These are phyloP conservation scores for Raphanus sativus DNA, from an alignment of 345 rosid species.

Conservation along the genomic window DNA sequence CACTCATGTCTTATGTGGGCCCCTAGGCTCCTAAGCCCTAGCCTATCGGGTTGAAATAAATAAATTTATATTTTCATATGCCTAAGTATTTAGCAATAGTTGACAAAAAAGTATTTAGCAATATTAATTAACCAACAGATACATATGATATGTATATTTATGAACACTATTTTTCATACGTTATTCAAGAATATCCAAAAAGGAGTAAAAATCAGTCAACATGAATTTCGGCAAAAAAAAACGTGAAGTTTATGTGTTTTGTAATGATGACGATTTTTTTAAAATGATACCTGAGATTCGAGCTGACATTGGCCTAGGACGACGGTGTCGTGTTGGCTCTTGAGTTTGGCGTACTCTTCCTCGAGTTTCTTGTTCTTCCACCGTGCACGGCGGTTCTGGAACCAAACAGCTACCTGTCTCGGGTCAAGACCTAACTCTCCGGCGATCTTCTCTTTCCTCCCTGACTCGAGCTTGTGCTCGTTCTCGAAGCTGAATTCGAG, in stretches of 20 bases:
- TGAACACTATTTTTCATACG: background rate
- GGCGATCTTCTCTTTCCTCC: slow-evolving; percentile 76
- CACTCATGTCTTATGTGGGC: slow-evolving; percentile 7
- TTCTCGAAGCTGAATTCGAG: slow-evolving; percentile 64
- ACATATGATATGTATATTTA: background rate
- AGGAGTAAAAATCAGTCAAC: background rate
- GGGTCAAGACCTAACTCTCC: slow-evolving; percentile 81
- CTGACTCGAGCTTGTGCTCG: slow-evolving; percentile 86
- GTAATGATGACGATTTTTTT: background rate
- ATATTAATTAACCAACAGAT: background rate
- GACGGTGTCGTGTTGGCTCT: slow-evolving; percentile 45
- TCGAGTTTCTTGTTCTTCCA: slow-evolving; percentile 93
- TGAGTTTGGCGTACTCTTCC: slow-evolving; percentile 65
- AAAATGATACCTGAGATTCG: slow-evolving; percentile 68
- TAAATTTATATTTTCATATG: slow-evolving; percentile 4
- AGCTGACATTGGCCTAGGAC: slow-evolving; percentile 64
- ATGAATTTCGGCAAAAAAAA: background rate
- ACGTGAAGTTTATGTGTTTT: background rate
- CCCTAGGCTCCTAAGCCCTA: slow-evolving; percentile 3
- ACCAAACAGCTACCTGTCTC: slow-evolving; percentile 97
- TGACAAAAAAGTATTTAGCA: background rate
- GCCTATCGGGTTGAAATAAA: background rate
- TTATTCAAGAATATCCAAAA: background rate
- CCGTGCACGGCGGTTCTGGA: slow-evolving; percentile 90
- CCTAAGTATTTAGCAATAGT: background rate